Evolutionary conservation across 805 yeast genomes (phyloP).

Genomic region (Clavispora santaluciae): DNA sequence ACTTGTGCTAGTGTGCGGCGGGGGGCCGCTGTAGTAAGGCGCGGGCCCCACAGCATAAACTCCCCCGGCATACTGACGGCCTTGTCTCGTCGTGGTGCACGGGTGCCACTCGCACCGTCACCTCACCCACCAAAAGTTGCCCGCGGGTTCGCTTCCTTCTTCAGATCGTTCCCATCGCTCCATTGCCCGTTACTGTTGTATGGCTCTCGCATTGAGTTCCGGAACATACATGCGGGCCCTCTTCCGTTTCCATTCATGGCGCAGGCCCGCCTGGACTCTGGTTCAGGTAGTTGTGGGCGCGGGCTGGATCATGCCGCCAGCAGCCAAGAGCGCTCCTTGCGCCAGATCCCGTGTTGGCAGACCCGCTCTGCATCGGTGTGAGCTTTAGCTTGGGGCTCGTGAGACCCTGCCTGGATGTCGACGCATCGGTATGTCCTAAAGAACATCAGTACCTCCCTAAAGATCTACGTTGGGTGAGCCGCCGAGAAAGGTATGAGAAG

Average conservation of each 20-base stretch:
- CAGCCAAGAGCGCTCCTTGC: neutral
- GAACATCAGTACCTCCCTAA: slow-evolving; percentile 14
- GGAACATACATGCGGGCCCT: neutral
- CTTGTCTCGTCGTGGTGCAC: no score
- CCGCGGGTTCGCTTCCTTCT: neutral
- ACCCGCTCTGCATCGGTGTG: neutral
- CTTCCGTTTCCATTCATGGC: neutral
- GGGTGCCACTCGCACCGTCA: neutral
- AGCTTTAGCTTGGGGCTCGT: neutral
- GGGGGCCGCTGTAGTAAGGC: no score
- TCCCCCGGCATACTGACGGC: no score
- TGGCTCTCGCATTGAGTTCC: slow-evolving; percentile 3
- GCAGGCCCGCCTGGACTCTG: neutral
- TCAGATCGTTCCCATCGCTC: slow-evolving; percentile 8
- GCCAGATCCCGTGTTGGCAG: neutral
- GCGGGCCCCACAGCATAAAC: no score
- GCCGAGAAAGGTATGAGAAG: neutral
- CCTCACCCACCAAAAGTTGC: neutral
- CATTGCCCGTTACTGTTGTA: slow-evolving; percentile 12
- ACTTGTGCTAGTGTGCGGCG: no score
- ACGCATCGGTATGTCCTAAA: neutral
- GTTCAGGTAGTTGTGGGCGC: neutral
- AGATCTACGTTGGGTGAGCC: slow-evolving; percentile 1
- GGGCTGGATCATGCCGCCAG: neutral
- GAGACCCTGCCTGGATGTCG: neutral